Conservation (phyloP, 352 stramenopile genomes). For the Saprolegnia parasitica region DNA sequence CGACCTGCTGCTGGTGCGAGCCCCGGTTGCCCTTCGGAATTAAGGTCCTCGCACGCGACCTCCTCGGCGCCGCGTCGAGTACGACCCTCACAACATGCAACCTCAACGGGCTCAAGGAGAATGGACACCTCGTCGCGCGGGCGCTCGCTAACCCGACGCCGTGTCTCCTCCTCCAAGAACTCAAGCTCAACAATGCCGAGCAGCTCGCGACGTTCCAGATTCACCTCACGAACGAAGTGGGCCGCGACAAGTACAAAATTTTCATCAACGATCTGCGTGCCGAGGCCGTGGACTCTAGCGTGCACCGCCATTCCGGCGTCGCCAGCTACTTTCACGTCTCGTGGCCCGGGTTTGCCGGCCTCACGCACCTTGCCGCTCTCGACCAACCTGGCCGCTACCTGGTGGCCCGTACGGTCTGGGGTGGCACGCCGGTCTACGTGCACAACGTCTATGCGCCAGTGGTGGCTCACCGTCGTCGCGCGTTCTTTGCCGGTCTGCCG, state of each 20-base stretch:
- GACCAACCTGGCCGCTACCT: constrained; percentile 7
- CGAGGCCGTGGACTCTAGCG: not conserved
- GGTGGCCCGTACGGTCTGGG: constrained; percentile 1
- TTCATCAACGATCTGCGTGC: not conserved
- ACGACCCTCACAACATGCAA: constrained; percentile 5
- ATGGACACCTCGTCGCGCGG: not conserved
- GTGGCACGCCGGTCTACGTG: constrained; percentile 5
- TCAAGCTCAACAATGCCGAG: not conserved
- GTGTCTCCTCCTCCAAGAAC: constrained; percentile 10
- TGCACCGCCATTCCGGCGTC: not conserved
- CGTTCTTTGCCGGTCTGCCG: constrained; percentile 19
- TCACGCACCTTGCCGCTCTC: not conserved
- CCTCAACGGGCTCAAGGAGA: constrained; percentile 12
- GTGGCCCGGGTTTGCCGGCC: not conserved
- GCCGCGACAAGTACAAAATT: not conserved
- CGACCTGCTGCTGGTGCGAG: not conserved
- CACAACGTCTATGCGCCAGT: constrained; percentile 31
- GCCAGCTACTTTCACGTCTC: constrained; percentile 4
- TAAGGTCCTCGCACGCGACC: too few species aligned
- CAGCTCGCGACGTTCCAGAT: not conserved
- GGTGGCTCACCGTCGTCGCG: not conserved
- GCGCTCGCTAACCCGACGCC: not conserved
- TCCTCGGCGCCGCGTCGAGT: not conserved
- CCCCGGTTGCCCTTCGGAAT: too few species aligned
- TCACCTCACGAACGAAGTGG: constrained; percentile 3